Conservation (phyloP, 305 asterid species). For the Plantago lanceolata region DNA sequence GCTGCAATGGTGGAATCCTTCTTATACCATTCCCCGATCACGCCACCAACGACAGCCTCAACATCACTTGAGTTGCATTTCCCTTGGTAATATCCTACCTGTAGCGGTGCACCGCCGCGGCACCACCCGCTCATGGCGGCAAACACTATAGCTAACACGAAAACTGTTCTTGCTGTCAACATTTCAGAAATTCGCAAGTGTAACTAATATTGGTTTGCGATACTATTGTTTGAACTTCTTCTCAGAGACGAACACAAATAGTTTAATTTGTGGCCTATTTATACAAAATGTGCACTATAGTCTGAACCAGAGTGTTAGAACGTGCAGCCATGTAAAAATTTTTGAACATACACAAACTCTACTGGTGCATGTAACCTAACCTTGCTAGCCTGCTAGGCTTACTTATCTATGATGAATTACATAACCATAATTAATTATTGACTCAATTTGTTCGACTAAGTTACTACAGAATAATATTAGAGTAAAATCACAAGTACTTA, state of each 20-base stretch:
- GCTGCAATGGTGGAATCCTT: slow-evolving; percentile 42
- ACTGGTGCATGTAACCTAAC: neutral
- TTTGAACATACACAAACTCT: neutral
- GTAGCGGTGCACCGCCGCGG: slow-evolving; percentile 11
- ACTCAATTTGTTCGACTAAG: no score
- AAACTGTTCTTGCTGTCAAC: neutral
- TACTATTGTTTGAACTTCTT: neutral
- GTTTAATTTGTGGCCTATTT: neutral
- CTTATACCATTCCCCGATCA: slow-evolving; percentile 19
- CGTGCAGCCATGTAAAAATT: neutral
- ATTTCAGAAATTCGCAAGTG: neutral
- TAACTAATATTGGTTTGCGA: neutral
- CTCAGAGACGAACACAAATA: neutral
- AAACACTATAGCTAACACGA: neutral
- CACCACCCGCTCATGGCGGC: neutral
- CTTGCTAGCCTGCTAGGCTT: neutral
- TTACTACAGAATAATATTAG: no score
- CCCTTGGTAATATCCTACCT: slow-evolving; percentile 47
- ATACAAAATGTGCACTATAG: neutral
- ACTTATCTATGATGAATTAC: no score
- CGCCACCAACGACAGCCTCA: slow-evolving; percentile 32
- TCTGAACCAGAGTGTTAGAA: neutral
- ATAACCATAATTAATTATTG: no score
- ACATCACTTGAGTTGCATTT: slow-evolving; percentile 41
- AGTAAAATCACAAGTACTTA: no score